Base-by-base conservation (phyloP, 495 filamentous ascomycete genomes). In the Penicillium cinerascens region DNA sequence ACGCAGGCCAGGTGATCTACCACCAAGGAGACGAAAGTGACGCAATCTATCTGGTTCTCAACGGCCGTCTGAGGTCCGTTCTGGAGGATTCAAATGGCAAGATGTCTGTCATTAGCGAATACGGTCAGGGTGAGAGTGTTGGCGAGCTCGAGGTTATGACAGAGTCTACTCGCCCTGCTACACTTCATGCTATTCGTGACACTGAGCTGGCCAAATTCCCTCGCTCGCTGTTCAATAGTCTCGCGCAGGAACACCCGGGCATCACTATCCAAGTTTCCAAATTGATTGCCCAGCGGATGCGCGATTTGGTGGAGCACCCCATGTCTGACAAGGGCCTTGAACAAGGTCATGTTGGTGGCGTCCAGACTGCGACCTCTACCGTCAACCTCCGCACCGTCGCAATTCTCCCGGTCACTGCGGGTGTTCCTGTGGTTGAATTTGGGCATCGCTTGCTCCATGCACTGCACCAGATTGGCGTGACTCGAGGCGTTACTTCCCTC, bases 251-350 rank as follows among this genome's bases (percentile, higher is more conserved):
- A 66, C 95, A 98, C 64, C 92, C 95, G 6, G 95, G 91, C 16
- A 97, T 98, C 65, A 97, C 93, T 0, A 97, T 98, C 55, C 95
- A 97, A 69, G 95, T 98, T 11, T 97, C 95, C 3, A 98, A 97
- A 69, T 91, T 98, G 54, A 97, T 98, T 62, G 93, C 93, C 0
- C 89, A 92, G 36, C 82, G 95, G 9, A 98, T 97, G 93, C 80
- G 92, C 50, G 81, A 89, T 23, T 60, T 97, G 55, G 81, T 96
- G 5, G 91, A 97, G 55, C 87, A 87, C 61, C 87, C 87, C 18
- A 58, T 87, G n/a, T 77, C 80, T 25, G 89, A 86, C 59, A 87
- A 78, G 65, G 77, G 67, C 42, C 74, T 66, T 51, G 87, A 85
- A 65, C 84, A 74, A 60, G 77, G 65, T 48, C 78, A 61, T 54